A percentile compares a stretch with the other conserved stretches of the same genome.
Evolutionary conservation across 768 basidiomycete species (phyloP).

Genomic region (Lactarius akahatsu): DNA sequence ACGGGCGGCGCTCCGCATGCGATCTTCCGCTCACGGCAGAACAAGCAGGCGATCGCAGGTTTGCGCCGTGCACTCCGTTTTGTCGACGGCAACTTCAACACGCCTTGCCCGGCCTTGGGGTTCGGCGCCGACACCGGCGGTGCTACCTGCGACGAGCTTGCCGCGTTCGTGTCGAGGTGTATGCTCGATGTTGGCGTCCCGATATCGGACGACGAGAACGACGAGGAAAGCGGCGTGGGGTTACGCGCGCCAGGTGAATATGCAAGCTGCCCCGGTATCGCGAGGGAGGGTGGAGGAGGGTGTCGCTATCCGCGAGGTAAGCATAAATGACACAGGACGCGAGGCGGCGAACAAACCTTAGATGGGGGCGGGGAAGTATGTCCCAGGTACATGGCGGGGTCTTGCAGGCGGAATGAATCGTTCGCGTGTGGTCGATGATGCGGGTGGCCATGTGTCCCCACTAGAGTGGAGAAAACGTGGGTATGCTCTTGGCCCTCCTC

Average conservation of each 20-base stretch:
- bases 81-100: slow-evolving; percentile 25
- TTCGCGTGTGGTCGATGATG: slow-evolving; percentile 13
- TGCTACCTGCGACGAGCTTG: slow-evolving; percentile 5
- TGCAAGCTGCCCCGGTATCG: slow-evolving; percentile 6
- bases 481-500: slow-evolving; percentile 15
- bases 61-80: slow-evolving; percentile 25
- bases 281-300: slow-evolving; percentile 17
- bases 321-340: slow-evolving; percentile 6
- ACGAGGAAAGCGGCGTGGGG: slow-evolving; percentile 12
- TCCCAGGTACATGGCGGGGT: slow-evolving; percentile 22
- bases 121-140: slow-evolving; percentile 11
- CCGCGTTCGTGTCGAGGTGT: slow-evolving; percentile 1
- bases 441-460: slow-evolving; percentile 2
- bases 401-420: slow-evolving; percentile 20
- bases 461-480: not conserved
- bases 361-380: slow-evolving; percentile 7
- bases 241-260: slow-evolving; percentile 15
- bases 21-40: slow-evolving; percentile 46
- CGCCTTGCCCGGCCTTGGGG: slow-evolving; percentile 26
- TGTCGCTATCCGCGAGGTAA: slow-evolving; percentile 18
- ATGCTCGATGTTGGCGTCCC: slow-evolving; percentile 23
- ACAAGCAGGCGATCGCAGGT: slow-evolving; percentile 40
- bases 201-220: slow-evolving; percentile 22
- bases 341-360: slow-evolving; percentile 24
- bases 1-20: slow-evolving; percentile 36